Conservation (phyloP, 345 rosid genomes). For the Melaleuca alternifolia region DNA sequence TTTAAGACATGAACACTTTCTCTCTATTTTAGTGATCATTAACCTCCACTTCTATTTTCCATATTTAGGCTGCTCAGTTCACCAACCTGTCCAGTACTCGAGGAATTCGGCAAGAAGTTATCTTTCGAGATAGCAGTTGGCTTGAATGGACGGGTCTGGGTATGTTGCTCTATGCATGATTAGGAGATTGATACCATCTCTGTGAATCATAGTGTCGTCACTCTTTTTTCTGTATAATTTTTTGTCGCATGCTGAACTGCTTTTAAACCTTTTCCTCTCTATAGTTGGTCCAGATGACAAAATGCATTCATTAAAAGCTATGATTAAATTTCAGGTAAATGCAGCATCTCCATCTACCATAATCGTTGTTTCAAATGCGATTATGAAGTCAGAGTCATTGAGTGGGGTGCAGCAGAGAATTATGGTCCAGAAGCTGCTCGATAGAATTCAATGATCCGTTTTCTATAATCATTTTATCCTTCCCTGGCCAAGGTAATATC, state of each 20-base stretch:
- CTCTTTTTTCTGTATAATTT: neutral
- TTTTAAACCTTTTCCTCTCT: neutral
- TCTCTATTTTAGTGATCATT: neutral
- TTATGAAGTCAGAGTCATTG: constrained; percentile 60
- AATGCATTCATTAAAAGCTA: neutral
- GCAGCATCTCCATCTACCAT: constrained; percentile 49
- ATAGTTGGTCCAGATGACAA: neutral
- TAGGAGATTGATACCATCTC: neutral
- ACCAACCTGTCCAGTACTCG: constrained; percentile 70
- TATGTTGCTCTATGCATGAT: constrained; percentile 2
- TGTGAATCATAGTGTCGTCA: neutral
- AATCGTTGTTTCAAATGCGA: constrained; percentile 49
- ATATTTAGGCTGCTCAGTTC: constrained; percentile 53
- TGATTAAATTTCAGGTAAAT: constrained; percentile 27
- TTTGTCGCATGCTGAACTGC: neutral
- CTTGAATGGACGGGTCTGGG: constrained; percentile 78
- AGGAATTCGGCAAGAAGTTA: constrained; percentile 67
- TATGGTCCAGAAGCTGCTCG: constrained; percentile 62
- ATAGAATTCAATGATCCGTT: constrained; percentile 31
- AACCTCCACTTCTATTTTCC: neutral
- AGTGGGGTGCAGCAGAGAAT: constrained; percentile 63
- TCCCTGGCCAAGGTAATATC: neutral
- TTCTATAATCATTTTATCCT: neutral
- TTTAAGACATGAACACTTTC: neutral
- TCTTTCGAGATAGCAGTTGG: constrained; percentile 81